phyloP scores from a whole-genome alignment of 768 basidiomycete species.

The Phylloporus sp. region DNA sequence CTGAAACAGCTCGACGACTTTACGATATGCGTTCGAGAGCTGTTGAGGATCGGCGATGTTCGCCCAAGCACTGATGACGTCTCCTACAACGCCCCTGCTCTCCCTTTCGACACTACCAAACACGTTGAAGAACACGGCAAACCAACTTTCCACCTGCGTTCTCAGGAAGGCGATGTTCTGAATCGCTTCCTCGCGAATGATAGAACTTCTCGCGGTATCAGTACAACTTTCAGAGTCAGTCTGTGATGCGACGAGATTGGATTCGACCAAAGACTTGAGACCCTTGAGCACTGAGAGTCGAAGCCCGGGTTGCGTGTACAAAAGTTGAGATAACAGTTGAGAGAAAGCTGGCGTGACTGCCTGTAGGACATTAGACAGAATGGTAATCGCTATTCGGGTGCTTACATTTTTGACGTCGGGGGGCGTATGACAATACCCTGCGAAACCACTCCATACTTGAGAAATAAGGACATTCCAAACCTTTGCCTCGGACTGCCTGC shows the following conservation, averaged over 20 bases:
- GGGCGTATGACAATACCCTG: conserved; percentile 83
- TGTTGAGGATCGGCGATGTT: conserved; percentile 75
- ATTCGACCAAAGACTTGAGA: conserved; percentile 77
- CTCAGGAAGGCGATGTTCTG: conserved; percentile 69
- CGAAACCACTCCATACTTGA: conserved; percentile 90
- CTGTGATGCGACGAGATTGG: conserved; percentile 54
- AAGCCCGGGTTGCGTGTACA: conserved; percentile 87
- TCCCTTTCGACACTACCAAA: conserved; percentile 82
- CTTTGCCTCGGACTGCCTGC: conserved; percentile 80
- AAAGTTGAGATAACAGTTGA: conserved; percentile 83
- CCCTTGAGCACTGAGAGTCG: conserved; percentile 78
- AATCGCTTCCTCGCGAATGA: conserved; percentile 56
- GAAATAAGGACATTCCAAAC: conserved; percentile 92
- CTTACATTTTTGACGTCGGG: conserved; percentile 67
- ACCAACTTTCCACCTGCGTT: conserved; percentile 84
- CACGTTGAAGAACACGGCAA: conserved; percentile 95
- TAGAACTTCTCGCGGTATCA: conserved; percentile 25
- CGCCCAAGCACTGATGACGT: conserved; percentile 85
- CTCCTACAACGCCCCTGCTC: conserved; percentile 69
- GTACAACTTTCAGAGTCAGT: conserved; percentile 27
- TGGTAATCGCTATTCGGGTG: not conserved
- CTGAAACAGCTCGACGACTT: conserved; percentile 68
- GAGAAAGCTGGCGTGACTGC: conserved; percentile 73
- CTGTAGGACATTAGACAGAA: conserved; percentile 34
- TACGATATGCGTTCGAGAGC: conserved; percentile 73